These are phyloP conservation scores for Tetradesmus lagerheimii DNA, from an alignment of 139 green algal genomes.

Conservation along the genomic window DNA sequence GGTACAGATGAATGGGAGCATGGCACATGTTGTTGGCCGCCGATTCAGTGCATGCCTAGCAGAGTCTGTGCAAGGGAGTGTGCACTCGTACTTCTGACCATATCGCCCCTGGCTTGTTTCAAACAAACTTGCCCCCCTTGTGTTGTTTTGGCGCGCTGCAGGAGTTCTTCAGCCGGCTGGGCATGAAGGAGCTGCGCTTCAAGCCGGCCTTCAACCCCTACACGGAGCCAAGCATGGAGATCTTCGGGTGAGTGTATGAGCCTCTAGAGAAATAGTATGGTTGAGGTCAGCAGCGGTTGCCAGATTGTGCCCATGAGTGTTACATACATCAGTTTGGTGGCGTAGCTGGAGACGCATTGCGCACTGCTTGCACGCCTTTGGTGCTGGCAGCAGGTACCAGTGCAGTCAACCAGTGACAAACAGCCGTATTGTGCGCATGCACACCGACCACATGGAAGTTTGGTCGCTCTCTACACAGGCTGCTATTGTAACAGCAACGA, in stretches of 20 bases:
- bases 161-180: slow-evolving; percentile 95
- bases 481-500: too few species aligned
- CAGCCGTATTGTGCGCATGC: too few species aligned
- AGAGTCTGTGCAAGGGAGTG: too few species aligned
- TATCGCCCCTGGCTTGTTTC: neutral
- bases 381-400: neutral
- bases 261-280: too few species aligned
- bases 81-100: too few species aligned
- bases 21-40: too few species aligned
- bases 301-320: neutral
- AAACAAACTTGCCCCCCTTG: too few species aligned
- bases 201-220: slow-evolving; percentile 99
- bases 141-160: slow-evolving; percentile 55
- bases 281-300: too few species aligned
- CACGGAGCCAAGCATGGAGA: slow-evolving; percentile 99
- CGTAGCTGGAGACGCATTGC: neutral
- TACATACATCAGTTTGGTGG: neutral
- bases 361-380: neutral
- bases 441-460: too few species aligned
- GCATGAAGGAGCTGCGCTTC: slow-evolving; percentile 97
- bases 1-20: too few species aligned
- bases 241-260: slow-evolving; percentile 94
- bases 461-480: too few species aligned
- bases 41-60: too few species aligned
- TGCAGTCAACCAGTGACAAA: neutral